Evolutionary conservation across 257 asterid species (phyloP).

Genomic region (Agastache rugosa): DNA sequence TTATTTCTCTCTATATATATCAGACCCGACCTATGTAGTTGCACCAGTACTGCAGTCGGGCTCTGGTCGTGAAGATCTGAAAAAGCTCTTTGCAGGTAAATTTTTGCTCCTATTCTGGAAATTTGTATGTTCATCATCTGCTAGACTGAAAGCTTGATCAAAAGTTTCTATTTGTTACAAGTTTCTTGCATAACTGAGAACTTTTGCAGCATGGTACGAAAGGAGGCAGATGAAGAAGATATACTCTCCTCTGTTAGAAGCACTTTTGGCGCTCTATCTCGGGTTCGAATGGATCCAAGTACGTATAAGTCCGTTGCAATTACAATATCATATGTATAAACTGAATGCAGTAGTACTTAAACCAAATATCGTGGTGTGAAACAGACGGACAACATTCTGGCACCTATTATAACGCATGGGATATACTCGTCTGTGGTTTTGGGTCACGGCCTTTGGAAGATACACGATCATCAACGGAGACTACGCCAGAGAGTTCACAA

Average conservation of each 20-base stretch:
- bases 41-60: conserved; percentile 82
- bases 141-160: neutral
- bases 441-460: conserved; percentile 97
- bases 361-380: conserved; percentile 9
- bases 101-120: neutral
- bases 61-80: conserved; percentile 84
- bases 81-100: conserved; percentile 87
- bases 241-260: conserved; percentile 87
- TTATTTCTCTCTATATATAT: neutral
- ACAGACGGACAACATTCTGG: conserved; percentile 86
- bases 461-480: conserved; percentile 76
- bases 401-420: conserved; percentile 90
- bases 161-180: neutral
- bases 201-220: conserved; percentile 86
- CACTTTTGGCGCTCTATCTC: conserved; percentile 83
- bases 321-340: neutral
- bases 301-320: conserved; percentile 4
- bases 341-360: neutral
- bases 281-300: conserved; percentile 99
- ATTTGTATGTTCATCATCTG: neutral
- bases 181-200: neutral
- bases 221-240: conserved; percentile 95
- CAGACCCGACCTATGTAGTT: conserved; percentile 88
- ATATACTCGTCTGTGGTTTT: conserved; percentile 82
- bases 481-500: conserved; percentile 77